Evolutionary conservation across 768 basidiomycete species (phyloP).

Genomic region (Cystobasidium onofrii): DNA sequence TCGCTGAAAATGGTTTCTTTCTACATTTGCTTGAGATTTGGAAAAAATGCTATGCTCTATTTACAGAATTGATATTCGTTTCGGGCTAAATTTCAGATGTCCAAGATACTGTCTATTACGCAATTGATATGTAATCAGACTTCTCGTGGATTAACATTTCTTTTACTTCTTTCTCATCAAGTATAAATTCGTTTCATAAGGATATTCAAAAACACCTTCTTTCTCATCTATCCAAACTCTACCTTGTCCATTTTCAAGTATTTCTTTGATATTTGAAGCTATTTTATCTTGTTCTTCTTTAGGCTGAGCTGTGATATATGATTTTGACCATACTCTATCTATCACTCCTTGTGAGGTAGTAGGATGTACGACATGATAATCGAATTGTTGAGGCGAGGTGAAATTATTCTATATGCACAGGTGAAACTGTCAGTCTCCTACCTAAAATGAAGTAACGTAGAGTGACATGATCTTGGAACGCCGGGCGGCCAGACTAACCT

Average conservation of each 20-base stretch:
- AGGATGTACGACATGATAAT: constrained; percentile 53
- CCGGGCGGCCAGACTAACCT: not conserved
- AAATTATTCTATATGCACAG: constrained; percentile 50
- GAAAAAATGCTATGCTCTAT: too few relatives aligned
- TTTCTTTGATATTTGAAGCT: constrained; percentile 51
- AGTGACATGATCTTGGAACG: too few relatives aligned
- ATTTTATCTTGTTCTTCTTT: constrained; percentile 57
- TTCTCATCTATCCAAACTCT: constrained; percentile 64
- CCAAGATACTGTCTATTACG: too few relatives aligned
- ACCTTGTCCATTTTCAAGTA: constrained; percentile 56
- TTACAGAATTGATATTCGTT: too few relatives aligned
- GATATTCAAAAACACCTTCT: constrained; percentile 57
- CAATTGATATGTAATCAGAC: too few relatives aligned
- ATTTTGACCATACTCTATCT: constrained; percentile 69
- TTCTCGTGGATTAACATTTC: too few relatives aligned
- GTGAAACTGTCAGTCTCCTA: too few relatives aligned
- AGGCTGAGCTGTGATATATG: constrained; percentile 64
- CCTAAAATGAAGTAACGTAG: too few relatives aligned
- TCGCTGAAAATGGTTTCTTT: too few relatives aligned
- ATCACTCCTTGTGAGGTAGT: constrained; percentile 56
- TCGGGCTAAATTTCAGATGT: too few relatives aligned
- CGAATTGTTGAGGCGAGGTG: constrained; percentile 54
- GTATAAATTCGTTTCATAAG: constrained; percentile 35
- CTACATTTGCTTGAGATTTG: too few relatives aligned
- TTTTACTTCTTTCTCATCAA: constrained; percentile 31